Evolutionary conservation across 441 rosid species (phyloP), one percentile per base, ranked within the genome.

Genomic region (Geranium incanum): DNA sequence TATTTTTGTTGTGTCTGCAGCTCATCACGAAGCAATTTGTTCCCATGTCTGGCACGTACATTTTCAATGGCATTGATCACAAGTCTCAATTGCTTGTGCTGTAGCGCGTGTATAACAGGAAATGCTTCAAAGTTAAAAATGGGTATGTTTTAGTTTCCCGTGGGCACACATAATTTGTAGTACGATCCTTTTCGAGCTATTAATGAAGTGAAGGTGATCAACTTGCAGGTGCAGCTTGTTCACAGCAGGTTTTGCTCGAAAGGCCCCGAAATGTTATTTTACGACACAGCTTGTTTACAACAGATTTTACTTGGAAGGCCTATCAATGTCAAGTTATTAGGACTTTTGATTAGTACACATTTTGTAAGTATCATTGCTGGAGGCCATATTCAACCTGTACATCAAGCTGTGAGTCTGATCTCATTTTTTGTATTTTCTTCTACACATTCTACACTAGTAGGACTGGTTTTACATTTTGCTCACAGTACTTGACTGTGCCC

Each of bases 41-140:
- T 80, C 95, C 98, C n/a, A 84, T 89, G 92, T 66, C 79, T 19
- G 99, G 96, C 73, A 90, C 97, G 21, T 89, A 78, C 79, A 80
- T 89, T 74, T 95, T 92, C 87, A 84, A 88, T 33, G 97, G 98
- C 79, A 89, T 95, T 21, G 97, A 95, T 82, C 99, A 92, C 79
- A 92, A 79, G 81, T 95, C 98, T 68, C 93, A 88, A 69, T 73
- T 86, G 67, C 76, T 93, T 81, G 78, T 73, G 11, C 79, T 91
- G 65, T 91, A 81, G 75, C 66, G 66, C 71, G 76, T 68, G 28
- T 19, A 52, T 45, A 57, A 66, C 45, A 21, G 28, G 38, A 66
- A 73, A 63, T 77, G 70, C 63, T 66, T 67, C 50, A 21, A 45
- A 70, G 70, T 28, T 23, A 23, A 0, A 19, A 33, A 41, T 23